Conservation (phyloP, 2,329 filamentous ascomycete genomes). For the Graphilbum sp. region DNA sequence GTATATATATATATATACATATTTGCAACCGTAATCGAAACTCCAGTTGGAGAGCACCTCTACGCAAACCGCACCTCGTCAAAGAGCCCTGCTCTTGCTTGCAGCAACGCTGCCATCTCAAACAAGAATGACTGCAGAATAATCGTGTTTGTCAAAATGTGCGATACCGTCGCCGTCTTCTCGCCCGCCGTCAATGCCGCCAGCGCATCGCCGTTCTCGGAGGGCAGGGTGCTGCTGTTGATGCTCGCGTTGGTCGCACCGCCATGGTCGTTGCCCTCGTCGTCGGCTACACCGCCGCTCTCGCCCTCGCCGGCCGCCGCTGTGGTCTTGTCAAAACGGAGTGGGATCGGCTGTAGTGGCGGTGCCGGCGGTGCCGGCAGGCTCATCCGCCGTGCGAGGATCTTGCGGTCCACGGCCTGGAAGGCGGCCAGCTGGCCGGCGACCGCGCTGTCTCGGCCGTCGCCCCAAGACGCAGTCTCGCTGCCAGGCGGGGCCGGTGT, state of each 20-base stretch:
- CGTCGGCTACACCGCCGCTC: conserved; percentile 5
- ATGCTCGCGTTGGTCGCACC: background rate
- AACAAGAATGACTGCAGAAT: conserved; percentile 67
- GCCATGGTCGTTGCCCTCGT: conserved; percentile 4
- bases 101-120: conserved; percentile 58
- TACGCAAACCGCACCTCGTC: conserved; percentile 53
- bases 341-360: conserved; percentile 24
- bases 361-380: conserved; percentile 12
- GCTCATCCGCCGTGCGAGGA: conserved; percentile 37
- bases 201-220: conserved; percentile 8
- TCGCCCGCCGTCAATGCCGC: conserved; percentile 5
- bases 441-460: conserved; percentile 18
- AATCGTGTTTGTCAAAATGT: conserved; percentile 65
- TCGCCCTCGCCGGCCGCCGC: background rate
- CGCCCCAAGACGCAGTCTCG: conserved; percentile 12
- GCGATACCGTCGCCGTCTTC: conserved; percentile 50
- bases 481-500: conserved; percentile 19
- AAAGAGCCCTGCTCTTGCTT: conserved; percentile 59
- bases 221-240: conserved; percentile 4
- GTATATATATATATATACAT: too few relatives aligned
- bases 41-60: background rate
- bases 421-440: conserved; percentile 41
- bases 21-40: too few relatives aligned
- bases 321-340: conserved; percentile 23
- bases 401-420: conserved; percentile 46